Evolutionary conservation across 306 rosid genomes (phyloP).

Genomic region (Inga laurina): DNA sequence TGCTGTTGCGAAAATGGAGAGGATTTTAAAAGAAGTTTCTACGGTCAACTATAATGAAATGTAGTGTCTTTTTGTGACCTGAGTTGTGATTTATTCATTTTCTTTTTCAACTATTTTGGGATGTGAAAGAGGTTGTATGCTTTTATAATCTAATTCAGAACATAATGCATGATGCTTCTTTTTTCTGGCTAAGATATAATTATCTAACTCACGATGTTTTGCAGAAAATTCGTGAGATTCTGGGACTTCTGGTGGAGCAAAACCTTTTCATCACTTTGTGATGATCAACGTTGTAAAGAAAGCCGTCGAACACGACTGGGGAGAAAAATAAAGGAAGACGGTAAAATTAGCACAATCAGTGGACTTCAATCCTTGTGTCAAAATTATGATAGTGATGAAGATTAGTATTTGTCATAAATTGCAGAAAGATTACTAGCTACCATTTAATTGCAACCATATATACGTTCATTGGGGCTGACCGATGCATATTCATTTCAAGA

Average conservation of each 20-base stretch:
- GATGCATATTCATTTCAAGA: neutral
- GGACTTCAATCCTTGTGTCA: conserved; percentile 57
- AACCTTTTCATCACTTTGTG: conserved; percentile 48
- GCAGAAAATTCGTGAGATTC: conserved; percentile 46
- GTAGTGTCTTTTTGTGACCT: neutral
- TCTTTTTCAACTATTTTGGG: too few relatives aligned
- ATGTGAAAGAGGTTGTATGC: neutral
- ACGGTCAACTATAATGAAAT: too few relatives aligned
- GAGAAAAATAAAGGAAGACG: conserved; percentile 32
- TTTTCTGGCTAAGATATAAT: neutral
- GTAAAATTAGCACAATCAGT: conserved; percentile 6
- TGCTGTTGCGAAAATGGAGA: neutral
- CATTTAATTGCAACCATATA: neutral
- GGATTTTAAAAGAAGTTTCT: neutral
- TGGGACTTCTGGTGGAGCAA: conserved; percentile 43
- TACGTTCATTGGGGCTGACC: neutral
- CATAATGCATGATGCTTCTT: neutral
- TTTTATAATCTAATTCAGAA: conserved; percentile 6
- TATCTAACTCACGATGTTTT: conserved; percentile 10
- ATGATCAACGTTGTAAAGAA: conserved; percentile 55
- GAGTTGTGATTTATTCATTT: neutral
- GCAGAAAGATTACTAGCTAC: neutral
- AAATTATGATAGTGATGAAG: conserved; percentile 54
- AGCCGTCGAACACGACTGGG: conserved; percentile 36
- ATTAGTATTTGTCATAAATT: conserved; percentile 30